These are phyloP conservation scores for Lentinula edodes DNA, from an alignment of 768 basidiomycete genomes.

Conservation along the genomic window DNA sequence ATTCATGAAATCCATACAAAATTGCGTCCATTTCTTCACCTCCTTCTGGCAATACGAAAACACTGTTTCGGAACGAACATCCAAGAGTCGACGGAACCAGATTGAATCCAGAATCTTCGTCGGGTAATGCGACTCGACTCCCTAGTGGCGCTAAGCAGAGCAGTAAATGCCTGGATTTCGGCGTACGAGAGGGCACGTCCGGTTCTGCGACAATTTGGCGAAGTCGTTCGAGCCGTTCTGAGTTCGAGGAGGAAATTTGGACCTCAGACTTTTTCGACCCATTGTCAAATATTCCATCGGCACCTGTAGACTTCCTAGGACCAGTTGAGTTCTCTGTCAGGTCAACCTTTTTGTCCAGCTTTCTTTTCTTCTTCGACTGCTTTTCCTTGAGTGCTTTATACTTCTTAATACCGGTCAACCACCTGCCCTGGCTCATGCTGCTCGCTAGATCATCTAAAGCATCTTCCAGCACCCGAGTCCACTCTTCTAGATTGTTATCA, in stretches of 20 bases:
- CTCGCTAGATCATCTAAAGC: slow-evolving; percentile 42
- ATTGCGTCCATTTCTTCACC: slow-evolving; percentile 3
- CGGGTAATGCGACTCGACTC: slow-evolving; percentile 20
- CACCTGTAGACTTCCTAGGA: not conserved
- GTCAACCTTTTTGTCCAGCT: not conserved
- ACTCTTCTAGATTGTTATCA: slow-evolving; percentile 29
- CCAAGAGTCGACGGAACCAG: slow-evolving; percentile 24
- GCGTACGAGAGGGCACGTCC: slow-evolving; percentile 19
- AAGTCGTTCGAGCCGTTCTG: slow-evolving; percentile 17
- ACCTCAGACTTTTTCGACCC: not conserved
- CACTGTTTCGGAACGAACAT: not conserved
- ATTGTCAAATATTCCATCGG: not conserved
- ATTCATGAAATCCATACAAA: slow-evolving; percentile 9
- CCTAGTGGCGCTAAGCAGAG: slow-evolving; percentile 43
- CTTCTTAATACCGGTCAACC: slow-evolving; percentile 41
- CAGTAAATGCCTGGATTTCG: slow-evolving; percentile 38
- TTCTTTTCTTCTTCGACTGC: slow-evolving; percentile 14
- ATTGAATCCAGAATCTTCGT: slow-evolving; percentile 36
- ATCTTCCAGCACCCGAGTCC: slow-evolving; percentile 40
- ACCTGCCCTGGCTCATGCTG: slow-evolving; percentile 33
- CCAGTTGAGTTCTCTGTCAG: not conserved
- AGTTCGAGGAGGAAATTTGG: not conserved
- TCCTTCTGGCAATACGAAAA: slow-evolving; percentile 10
- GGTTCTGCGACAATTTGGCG: slow-evolving; percentile 18
- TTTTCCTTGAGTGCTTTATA: slow-evolving; percentile 19